Evolutionary conservation across 2,329 filamentous ascomycete genomes (phyloP).

Genomic region (Penicillium sp.): DNA sequence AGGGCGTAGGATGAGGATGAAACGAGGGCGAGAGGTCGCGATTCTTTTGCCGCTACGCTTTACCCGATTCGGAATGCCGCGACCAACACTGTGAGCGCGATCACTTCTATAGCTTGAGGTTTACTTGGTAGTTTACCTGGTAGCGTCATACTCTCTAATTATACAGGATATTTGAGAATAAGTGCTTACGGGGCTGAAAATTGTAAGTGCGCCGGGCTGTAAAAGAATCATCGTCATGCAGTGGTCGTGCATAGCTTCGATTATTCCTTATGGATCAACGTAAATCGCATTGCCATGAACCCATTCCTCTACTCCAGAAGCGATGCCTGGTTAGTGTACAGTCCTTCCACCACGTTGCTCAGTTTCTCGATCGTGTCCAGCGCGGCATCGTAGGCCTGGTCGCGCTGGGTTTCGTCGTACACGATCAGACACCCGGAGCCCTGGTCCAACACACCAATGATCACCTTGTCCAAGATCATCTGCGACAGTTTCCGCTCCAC

Average conservation of each 20-base stretch:
- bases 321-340: conserved; percentile 97
- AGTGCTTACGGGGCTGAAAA: no score
- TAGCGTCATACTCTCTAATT: no score
- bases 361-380: conserved; percentile 94
- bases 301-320: conserved; percentile 68
- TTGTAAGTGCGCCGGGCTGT: neutral
- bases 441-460: conserved; percentile 94
- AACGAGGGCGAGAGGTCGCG: conserved; percentile 31
- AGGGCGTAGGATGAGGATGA: conserved; percentile 22
- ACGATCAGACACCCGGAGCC: conserved; percentile 97
- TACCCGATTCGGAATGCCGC: conserved; percentile 33
- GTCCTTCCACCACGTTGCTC: conserved; percentile 91
- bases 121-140: no score
- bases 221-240: no score
- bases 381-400: conserved; percentile 91
- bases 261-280: conserved; percentile 22
- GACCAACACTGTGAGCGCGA: conserved; percentile 11
- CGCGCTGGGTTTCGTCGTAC: conserved; percentile 89
- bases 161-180: no score
- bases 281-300: conserved; percentile 27
- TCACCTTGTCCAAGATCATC: conserved; percentile 99
- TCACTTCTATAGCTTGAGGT: no score
- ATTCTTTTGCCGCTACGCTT: conserved; percentile 38
- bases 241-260: conserved; percentile 14
- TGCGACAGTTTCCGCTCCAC: conserved; percentile 97